Conservation (phyloP, 225 moss, liverwort and hornwort genomes). For the Physcomitrium patens region DNA sequence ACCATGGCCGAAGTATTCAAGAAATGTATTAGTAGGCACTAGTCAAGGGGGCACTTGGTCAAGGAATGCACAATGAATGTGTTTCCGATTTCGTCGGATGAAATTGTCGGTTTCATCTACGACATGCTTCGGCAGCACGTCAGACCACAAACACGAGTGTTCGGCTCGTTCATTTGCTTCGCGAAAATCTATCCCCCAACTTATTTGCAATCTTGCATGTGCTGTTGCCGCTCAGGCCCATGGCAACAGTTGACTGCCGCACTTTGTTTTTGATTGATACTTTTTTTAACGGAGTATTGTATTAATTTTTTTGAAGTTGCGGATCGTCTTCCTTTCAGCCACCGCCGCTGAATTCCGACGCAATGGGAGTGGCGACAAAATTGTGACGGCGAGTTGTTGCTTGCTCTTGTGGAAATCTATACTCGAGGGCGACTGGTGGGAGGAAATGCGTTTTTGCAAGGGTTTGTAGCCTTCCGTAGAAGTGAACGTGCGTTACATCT, state of each 20-base stretch:
- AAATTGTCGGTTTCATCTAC: too few species aligned
- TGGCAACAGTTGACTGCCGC: background rate
- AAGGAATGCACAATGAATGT: too few species aligned
- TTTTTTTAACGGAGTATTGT: constrained; percentile 1
- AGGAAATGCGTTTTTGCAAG: constrained; percentile 18
- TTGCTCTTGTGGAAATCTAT: background rate
- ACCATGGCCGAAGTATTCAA: too few species aligned
- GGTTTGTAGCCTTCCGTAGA: constrained; percentile 1
- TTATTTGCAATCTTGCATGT: background rate
- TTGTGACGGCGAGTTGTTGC: constrained; percentile 13
- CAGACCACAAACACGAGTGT: too few species aligned
- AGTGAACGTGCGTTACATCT: constrained; percentile 33
- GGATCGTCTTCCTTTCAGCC: background rate
- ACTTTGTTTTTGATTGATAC: constrained; percentile 1
- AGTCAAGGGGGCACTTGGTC: too few species aligned
- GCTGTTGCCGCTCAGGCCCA: background rate
- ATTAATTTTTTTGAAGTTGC: background rate
- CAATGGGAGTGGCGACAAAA: constrained; percentile 2
- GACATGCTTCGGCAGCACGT: too few species aligned
- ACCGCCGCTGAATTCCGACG: background rate
- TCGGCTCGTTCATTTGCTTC: too few species aligned
- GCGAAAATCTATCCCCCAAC: background rate
- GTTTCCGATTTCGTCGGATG: too few species aligned
- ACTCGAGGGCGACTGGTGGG: background rate
- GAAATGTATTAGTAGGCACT: too few species aligned